phyloP scores from a whole-genome alignment of 2,329 filamentous ascomycete genomes.

The Fusarium nelsonii region DNA sequence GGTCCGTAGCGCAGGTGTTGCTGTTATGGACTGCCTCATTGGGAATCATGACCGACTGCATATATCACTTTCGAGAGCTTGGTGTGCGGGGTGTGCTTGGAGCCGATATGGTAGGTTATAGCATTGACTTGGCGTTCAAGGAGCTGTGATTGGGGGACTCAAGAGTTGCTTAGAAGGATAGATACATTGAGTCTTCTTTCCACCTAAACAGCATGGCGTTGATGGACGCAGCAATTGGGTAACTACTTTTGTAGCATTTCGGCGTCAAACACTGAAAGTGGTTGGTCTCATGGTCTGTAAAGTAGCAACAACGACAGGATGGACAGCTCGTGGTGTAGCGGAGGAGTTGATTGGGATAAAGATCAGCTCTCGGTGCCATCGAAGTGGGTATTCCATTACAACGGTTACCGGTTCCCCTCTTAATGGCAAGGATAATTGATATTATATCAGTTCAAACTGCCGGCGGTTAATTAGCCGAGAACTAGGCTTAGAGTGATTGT shows the following conservation, averaged over 20 bases:
- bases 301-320: background rate
- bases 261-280: slow-evolving; percentile 3
- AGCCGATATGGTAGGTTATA: background rate
- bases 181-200: background rate
- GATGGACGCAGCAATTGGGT: background rate
- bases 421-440: slow-evolving; percentile 23
- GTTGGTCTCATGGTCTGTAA: background rate
- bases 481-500: background rate
- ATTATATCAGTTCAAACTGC: slow-evolving; percentile 11
- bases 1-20: slow-evolving; percentile 20
- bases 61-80: slow-evolving; percentile 28
- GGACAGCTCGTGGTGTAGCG: slow-evolving; percentile 8
- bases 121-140: background rate
- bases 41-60: slow-evolving; percentile 41
- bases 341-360: slow-evolving; percentile 22
- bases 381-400: slow-evolving; percentile 16
- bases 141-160: background rate
- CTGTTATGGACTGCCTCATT: slow-evolving; percentile 36
- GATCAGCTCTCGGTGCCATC: slow-evolving; percentile 11
- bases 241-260: background rate
- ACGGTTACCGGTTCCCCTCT: slow-evolving; percentile 8
- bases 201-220: background rate
- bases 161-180: background rate
- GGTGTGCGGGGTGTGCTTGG: slow-evolving; percentile 30
- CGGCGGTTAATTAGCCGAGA: slow-evolving; percentile 8